Evolutionary conservation across 169 alveolate genomes (phyloP), one percentile per base, ranked within the genome.

Genomic region (Cystoisospora suis): DNA sequence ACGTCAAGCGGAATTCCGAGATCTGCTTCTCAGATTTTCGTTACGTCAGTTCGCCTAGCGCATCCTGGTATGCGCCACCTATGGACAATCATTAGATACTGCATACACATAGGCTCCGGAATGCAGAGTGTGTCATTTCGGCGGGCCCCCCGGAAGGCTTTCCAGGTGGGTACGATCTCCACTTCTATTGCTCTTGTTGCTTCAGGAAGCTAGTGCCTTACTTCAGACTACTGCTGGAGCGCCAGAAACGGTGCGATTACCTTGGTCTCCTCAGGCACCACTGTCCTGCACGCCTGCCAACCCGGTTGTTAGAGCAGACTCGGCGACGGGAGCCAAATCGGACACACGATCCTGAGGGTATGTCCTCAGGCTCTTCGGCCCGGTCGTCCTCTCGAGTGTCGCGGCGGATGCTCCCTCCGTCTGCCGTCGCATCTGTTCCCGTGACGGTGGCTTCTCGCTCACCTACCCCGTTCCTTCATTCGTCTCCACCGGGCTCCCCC

Each of bases 201-300:
- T 38, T 0, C 83, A 72, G 83, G 32, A n/a, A 29, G 46, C 83
- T 72, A 34, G 38, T 72, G 46, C 53, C 29, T 3, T 36, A 4
- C 83, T 72, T 72, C 53, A 34, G 27, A 56, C 58, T 40, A 56
- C 83, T 72, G 4, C 83, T 72, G 36, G 53, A 12, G 9, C 47
- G 83, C 12, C 32, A 72, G 34, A 23, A 36, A 29, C 83, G 83
- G 36, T 72, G 83, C 83, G 53, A 72, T 34, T 72, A 23, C 32
- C 56, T 72, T 6, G 42, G 32, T 12, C 83, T 72, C 1, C 83
- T 72, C 58, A 34, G 83, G 27, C 58, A 38, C 0, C 83, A 72
- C 32, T 72, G 83, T 38, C 83, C 83, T 5, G 83, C 83, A 17
- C 38, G 20, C 27, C 53, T 29, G 42, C 49, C 32, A 29, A 5